Evolutionary conservation across 768 basidiomycete genomes (phyloP).

Genomic region (Podaxis pistillaris): DNA sequence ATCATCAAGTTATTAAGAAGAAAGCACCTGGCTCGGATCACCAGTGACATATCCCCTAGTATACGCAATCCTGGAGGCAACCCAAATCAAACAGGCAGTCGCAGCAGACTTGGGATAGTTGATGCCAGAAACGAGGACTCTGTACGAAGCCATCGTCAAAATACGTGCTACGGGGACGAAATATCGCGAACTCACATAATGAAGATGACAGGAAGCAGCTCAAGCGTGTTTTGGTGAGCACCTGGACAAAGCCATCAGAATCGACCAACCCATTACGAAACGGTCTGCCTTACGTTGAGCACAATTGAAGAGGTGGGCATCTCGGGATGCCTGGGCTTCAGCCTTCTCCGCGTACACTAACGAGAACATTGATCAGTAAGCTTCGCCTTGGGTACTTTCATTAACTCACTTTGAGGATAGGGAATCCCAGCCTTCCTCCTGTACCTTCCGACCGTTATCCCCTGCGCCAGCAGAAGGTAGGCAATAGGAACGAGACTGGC

Average conservation of each 20-base stretch:
- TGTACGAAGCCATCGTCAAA: neutral
- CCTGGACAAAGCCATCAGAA: slow-evolving; percentile 27
- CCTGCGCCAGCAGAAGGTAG: slow-evolving; percentile 52
- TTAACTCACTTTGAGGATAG: slow-evolving; percentile 62
- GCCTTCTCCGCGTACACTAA: slow-evolving; percentile 71
- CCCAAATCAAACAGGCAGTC: neutral
- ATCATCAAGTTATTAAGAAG: neutral
- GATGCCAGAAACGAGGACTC: slow-evolving; percentile 3
- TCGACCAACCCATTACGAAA: neutral
- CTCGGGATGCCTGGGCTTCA: slow-evolving; percentile 46
- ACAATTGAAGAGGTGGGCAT: slow-evolving; percentile 67
- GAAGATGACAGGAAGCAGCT: slow-evolving; percentile 43
- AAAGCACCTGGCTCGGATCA: slow-evolving; percentile 11
- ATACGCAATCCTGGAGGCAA: slow-evolving; percentile 3
- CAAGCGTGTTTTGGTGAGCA: slow-evolving; percentile 70
- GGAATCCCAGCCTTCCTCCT: slow-evolving; percentile 54
- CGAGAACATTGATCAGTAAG: neutral
- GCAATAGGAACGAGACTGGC: slow-evolving; percentile 52
- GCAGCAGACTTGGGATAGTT: slow-evolving; percentile 9
- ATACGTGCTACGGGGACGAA: neutral
- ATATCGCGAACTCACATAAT: slow-evolving; percentile 29
- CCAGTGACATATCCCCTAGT: slow-evolving; percentile 13
- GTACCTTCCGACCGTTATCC: slow-evolving; percentile 31
- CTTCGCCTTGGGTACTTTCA: too few species aligned
- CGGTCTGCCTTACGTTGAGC: slow-evolving; percentile 50